phyloP scores from a whole-genome alignment of 352 stramenopile species.

The Thalassiosira pacifica region DNA sequence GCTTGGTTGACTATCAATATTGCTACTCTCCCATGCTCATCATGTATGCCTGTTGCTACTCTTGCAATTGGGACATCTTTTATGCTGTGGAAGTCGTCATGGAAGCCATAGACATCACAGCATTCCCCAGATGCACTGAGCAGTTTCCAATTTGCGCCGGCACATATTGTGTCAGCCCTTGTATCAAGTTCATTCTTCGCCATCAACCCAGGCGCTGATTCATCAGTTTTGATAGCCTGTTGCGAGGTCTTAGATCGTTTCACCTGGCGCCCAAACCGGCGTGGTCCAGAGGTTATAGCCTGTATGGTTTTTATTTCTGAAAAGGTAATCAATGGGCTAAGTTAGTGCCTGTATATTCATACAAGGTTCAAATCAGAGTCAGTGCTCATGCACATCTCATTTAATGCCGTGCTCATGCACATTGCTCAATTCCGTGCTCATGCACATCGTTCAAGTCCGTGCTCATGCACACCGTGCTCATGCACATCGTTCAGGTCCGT shows the following conservation, averaged over 20 bases:
- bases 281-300: conserved; percentile 5
- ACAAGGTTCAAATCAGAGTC: not conserved
- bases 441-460: too few relatives aligned
- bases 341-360: conserved; percentile 5
- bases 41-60: conserved; percentile 1
- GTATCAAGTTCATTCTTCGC: conserved; percentile 42
- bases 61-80: conserved; percentile 35
- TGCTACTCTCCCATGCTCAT: not conserved
- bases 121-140: conserved; percentile 22
- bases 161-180: conserved; percentile 38
- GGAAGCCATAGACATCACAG: conserved; percentile 30
- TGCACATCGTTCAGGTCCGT: not conserved
- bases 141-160: conserved; percentile 17
- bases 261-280: not conserved
- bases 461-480: too few relatives aligned
- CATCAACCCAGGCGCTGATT: not conserved
- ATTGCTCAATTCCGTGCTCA: not conserved
- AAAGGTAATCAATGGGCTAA: not conserved
- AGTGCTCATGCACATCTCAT: not conserved
- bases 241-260: not conserved
- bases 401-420: not conserved
- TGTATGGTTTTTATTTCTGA: not conserved
- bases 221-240: not conserved
- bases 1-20: conserved; percentile 51
- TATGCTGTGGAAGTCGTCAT: conserved; percentile 27